Percentiles rank a stretch among this genome's conserved stretches.
Evolutionary conservation across 108 stramenopile genomes (phyloP).

Genomic region (Hondaea fermentalgiana): DNA sequence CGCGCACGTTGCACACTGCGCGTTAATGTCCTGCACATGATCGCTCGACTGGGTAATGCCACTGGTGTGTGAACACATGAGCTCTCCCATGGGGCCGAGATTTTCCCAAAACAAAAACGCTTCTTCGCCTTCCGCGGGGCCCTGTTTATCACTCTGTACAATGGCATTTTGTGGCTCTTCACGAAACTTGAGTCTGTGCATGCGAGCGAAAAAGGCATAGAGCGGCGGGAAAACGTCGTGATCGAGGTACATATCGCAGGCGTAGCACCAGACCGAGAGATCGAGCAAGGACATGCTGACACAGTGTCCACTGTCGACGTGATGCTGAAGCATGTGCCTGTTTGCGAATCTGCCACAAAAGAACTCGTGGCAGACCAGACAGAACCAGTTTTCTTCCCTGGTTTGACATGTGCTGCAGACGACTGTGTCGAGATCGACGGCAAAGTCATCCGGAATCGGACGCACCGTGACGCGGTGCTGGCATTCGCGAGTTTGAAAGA

Average conservation of each 20-base stretch:
- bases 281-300: not conserved
- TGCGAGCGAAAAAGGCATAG: not conserved
- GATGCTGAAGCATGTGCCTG: not conserved
- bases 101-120: not conserved
- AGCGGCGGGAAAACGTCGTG: not conserved
- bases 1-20: not conserved
- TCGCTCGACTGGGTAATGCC: not conserved
- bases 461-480: not conserved
- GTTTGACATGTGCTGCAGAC: not conserved
- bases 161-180: not conserved
- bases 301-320: not conserved
- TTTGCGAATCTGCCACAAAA: not conserved
- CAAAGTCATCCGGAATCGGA: not conserved
- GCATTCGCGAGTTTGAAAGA: not conserved
- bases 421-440: not conserved
- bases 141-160: not conserved
- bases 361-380: not conserved
- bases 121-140: not conserved
- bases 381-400: conserved; percentile 1
- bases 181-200: not conserved
- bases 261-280: conserved; percentile 3
- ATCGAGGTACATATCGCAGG: not conserved
- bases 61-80: not conserved
- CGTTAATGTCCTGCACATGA: not conserved
- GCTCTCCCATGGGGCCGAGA: not conserved